Evolutionary conservation across 345 rosid genomes (phyloP).

Genomic region (Brassica carinata): DNA sequence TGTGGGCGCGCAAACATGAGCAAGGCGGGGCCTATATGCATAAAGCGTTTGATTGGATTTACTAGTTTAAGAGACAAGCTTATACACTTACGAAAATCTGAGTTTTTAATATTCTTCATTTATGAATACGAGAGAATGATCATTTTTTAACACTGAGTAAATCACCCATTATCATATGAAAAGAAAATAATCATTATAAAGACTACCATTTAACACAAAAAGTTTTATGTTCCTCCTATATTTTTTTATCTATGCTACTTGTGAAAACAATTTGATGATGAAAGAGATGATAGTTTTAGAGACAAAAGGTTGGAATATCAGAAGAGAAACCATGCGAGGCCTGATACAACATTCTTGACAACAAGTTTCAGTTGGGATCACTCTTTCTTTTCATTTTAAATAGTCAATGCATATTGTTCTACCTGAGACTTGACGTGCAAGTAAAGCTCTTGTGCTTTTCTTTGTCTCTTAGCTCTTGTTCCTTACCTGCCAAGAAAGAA

Average conservation of each 20-base stretch:
- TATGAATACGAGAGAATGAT: too few relatives aligned
- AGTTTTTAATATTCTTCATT: too few relatives aligned
- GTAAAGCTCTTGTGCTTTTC: conserved; percentile 62
- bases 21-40: not conserved
- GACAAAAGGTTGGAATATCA: conserved; percentile 63
- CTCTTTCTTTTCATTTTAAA: conserved; percentile 63
- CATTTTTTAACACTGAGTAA: too few relatives aligned
- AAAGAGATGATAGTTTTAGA: conserved; percentile 33
- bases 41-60: not conserved
- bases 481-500: conserved; percentile 43
- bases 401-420: conserved; percentile 50
- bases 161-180: not conserved
- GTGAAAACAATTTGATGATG: not conserved
- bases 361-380: conserved; percentile 62
- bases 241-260: not conserved
- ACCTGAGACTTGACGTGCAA: conserved; percentile 68
- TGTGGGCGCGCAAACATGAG: not conserved
- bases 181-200: not conserved
- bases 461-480: conserved; percentile 51
- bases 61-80: too few relatives aligned
- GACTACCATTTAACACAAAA: not conserved
- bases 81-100: too few relatives aligned
- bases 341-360: conserved; percentile 53
- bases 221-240: too few relatives aligned
- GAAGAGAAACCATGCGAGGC: conserved; percentile 52